Evolutionary conservation across 352 stramenopile species (phyloP).

Genomic region (Phytophthora cactorum): DNA sequence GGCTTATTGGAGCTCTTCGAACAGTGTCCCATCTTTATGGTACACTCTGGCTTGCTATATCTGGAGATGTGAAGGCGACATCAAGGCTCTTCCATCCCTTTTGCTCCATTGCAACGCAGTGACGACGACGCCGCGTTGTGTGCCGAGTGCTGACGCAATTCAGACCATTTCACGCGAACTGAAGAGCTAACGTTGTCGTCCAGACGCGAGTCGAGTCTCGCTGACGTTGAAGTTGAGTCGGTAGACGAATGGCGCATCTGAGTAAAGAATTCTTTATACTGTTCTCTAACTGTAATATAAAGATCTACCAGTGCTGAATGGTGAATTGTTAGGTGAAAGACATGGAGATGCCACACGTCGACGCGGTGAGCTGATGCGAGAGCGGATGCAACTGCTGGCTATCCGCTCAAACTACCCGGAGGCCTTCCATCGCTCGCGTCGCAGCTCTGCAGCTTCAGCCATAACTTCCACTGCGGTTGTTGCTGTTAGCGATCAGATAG

Average conservation of each 20-base stretch:
- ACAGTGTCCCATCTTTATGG: not conserved
- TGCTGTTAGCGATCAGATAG: constrained; percentile 8
- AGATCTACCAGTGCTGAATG: not conserved
- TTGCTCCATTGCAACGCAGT: constrained; percentile 6
- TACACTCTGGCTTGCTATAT: constrained; percentile 27
- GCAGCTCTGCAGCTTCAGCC: constrained; percentile 8
- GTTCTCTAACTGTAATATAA: not conserved
- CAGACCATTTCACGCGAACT: constrained; percentile 1
- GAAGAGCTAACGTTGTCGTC: constrained; percentile 24
- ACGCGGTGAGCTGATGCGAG: constrained; percentile 52
- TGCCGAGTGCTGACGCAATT: not conserved
- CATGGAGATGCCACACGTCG: constrained; percentile 61
- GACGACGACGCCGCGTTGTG: constrained; percentile 18
- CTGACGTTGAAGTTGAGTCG: constrained; percentile 25
- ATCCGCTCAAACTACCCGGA: constrained; percentile 55
- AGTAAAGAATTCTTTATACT: constrained; percentile 22
- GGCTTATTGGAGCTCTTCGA: constrained; percentile 10
- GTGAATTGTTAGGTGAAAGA: constrained; percentile 43
- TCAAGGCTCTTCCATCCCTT: constrained; percentile 6
- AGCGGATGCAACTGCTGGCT: constrained; percentile 52
- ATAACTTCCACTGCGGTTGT: constrained; percentile 1
- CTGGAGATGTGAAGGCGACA: constrained; percentile 22
- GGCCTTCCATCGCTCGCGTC: constrained; percentile 31
- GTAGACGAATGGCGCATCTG: constrained; percentile 49
- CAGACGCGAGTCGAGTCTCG: constrained; percentile 4